phyloP scores from a whole-genome alignment of 768 basidiomycete species.

The Mycena chlorophos region DNA sequence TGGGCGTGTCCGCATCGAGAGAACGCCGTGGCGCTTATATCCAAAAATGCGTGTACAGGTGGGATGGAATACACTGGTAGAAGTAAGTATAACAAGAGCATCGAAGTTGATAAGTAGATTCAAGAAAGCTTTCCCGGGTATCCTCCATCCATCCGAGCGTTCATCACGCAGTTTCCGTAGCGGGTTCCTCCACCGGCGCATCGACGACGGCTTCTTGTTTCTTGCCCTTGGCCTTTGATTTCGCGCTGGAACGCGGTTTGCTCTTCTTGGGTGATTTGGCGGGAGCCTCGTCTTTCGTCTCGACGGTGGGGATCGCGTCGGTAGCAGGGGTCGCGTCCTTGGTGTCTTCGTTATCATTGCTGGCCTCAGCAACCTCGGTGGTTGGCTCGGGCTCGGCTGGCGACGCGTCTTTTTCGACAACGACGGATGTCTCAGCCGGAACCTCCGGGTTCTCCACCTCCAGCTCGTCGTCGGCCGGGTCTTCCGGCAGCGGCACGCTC shows the following conservation, averaged over 20 bases:
- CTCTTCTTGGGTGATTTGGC: background rate
- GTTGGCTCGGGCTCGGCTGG: background rate
- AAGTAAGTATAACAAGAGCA: conserved; percentile 1
- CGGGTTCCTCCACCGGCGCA: background rate
- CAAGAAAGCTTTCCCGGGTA: background rate
- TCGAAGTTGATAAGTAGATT: background rate
- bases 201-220: background rate
- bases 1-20: too few species aligned
- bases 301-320: background rate
- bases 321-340: background rate
- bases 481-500: conserved; percentile 41
- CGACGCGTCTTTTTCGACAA: conserved; percentile 10
- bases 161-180: background rate
- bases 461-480: conserved; percentile 38
- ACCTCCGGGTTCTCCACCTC: conserved; percentile 32
- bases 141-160: background rate
- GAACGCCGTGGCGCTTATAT: too few species aligned
- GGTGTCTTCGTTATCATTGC: background rate
- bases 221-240: background rate
- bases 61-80: background rate
- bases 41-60: background rate
- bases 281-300: background rate
- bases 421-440: conserved; percentile 23
- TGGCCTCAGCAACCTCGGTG: background rate
- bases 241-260: background rate